A percentile compares a stretch with the other conserved stretches of the same genome.
phyloP scores from a whole-genome alignment of 495 filamentous ascomycete genomes.

The Pyrenula massariospora region DNA sequence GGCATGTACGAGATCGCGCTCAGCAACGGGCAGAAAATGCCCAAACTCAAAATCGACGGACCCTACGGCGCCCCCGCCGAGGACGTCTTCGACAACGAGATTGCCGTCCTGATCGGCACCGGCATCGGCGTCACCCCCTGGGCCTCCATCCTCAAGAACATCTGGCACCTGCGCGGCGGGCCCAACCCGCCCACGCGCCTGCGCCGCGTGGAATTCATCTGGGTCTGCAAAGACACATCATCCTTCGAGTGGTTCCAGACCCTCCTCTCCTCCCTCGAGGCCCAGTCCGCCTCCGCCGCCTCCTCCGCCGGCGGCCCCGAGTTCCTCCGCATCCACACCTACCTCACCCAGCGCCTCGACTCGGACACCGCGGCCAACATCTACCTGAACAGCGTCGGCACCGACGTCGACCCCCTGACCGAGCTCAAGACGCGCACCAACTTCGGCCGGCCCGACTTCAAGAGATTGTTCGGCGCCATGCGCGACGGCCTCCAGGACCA shows the following conservation, averaged over 20 bases:
- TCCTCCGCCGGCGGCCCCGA: conserved; percentile 57
- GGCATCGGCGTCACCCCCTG: conserved; percentile 68
- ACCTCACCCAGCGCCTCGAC: conserved; percentile 88
- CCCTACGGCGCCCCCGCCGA: conserved; percentile 96
- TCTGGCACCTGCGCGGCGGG: conserved; percentile 84
- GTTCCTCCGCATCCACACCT: conserved; percentile 97
- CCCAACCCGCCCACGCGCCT: conserved; percentile 81
- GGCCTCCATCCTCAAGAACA: conserved; percentile 84
- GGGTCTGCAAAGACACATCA: conserved; percentile 91
- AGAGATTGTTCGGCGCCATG: conserved; percentile 71
- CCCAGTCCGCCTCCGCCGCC: conserved; percentile 62
- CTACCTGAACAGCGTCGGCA: conserved; percentile 87
- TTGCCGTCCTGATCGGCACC: conserved; percentile 54
- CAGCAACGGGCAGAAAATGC: conserved; percentile 84
- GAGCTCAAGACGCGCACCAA: conserved; percentile 84
- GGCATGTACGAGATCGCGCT: conserved; percentile 99
- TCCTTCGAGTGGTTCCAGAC: conserved; percentile 99
- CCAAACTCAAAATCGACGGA: conserved; percentile 77
- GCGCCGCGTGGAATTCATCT: conserved; percentile 95
- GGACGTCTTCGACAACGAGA: conserved; percentile 70
- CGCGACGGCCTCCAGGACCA: conserved; percentile 74
- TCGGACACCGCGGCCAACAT: conserved; percentile 90
- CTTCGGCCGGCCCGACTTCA: conserved; percentile 90
- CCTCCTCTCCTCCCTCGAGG: conserved; percentile 82
- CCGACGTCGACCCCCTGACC: conserved; percentile 77